Base-by-base conservation (phyloP, 176 grass and related monocot genomes). In the Raddia guianensis region DNA sequence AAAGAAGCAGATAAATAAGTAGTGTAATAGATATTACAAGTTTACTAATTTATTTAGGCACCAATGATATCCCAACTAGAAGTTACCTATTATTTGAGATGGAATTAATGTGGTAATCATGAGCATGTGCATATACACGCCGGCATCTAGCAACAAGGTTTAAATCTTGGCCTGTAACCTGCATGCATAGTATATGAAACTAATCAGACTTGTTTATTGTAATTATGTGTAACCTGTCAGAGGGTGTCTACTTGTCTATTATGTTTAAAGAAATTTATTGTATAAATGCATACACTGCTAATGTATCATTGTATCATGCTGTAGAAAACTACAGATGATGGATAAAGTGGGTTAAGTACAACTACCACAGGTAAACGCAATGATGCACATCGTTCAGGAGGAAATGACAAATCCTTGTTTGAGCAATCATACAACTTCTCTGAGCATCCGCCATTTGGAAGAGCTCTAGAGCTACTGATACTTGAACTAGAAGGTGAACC, bases 51-150 rank as follows among this genome's bases (percentile, higher is more conserved):
- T 49, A 16, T 44, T 57, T 51, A 83, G 44, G 32, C 32, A 83
- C 78, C 58, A 7, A 73, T 58, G 70, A 33, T 68, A 53, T 81
- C 53, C 70, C 43, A 56, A 82, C 37, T 54, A 46, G 43, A 74
- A 61, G 77, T 76, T 61, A 94, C 92, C 92, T 94, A 86, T 94
- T 94, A 75, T 91, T 94, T 49, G 92, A 91, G 85, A 94, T 85
- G 70, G 92, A 94, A 74, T 94, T 91, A 63, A 94, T 89, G 82
- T 94, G 89, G 68, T 94, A 94, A 82, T 94, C 92, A 82, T 94
- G 92, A 70, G 92, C 92, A 56, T 94, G 86, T 51, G 80, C 72
- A 82, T 94, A 94, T 78, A 89, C 80, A 82, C 92, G 85, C 49
- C 89, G 86, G 75, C 92, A 94, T 89, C 89, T 89, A 46, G 92